These are phyloP conservation scores for Beauveria pseudobassiana DNA, from an alignment of 2,329 filamentous ascomycete genomes.

Conservation along the genomic window DNA sequence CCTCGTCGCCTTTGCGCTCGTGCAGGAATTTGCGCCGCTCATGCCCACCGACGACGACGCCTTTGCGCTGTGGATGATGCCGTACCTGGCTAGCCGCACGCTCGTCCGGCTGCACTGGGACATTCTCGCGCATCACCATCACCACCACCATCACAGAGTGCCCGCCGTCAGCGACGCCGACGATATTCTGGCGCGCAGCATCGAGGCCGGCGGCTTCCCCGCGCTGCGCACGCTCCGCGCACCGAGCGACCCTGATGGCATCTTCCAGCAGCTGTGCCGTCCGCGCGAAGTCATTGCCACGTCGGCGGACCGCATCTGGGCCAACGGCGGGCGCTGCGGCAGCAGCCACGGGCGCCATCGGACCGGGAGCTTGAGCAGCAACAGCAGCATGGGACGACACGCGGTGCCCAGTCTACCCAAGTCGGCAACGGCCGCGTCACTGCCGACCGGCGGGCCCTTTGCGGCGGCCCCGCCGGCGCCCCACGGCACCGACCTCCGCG, in stretches of 20 bases:
- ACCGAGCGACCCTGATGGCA: slow-evolving; percentile 61
- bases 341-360: slow-evolving; percentile 16
- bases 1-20: slow-evolving; percentile 44
- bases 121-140: slow-evolving; percentile 40
- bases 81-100: slow-evolving; percentile 51
- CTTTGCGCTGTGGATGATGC: slow-evolving; percentile 52
- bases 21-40: slow-evolving; percentile 47
- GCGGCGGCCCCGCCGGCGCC: slow-evolving; percentile 12
- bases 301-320: slow-evolving; percentile 38
- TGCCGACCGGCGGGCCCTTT: slow-evolving; percentile 17
- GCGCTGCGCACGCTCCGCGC: slow-evolving; percentile 50
- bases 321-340: slow-evolving; percentile 8
- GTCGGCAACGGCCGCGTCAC: slow-evolving; percentile 28
- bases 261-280: slow-evolving; percentile 61
- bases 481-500: slow-evolving; percentile 37
- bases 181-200: slow-evolving; percentile 55
- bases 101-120: slow-evolving; percentile 56
- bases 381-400: background rate
- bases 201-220: slow-evolving; percentile 56
- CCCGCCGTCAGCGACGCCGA: slow-evolving; percentile 44
- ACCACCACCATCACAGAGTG: background rate
- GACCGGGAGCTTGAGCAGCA: slow-evolving; percentile 8
- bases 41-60: slow-evolving; percentile 44
- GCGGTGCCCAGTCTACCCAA: slow-evolving; percentile 18
- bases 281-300: slow-evolving; percentile 50